phyloP scores from a whole-genome alignment of 805 yeast genomes.

The Metschnikowia baotianmanensis region DNA sequence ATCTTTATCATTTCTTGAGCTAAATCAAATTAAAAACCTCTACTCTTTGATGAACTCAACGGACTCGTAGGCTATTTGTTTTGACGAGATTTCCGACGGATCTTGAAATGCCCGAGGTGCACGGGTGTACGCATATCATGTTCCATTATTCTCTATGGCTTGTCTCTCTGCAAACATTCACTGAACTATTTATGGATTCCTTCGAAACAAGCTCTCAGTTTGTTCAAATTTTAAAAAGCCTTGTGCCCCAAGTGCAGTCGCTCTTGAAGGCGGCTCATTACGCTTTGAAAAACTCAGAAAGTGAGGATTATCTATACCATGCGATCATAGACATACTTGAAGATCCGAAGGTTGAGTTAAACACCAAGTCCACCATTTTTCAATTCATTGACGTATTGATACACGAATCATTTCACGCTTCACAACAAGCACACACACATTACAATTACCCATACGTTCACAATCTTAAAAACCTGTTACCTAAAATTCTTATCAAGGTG shows the following conservation, averaged over 20 bases:
- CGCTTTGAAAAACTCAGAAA: slow-evolving; percentile 54
- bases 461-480: slow-evolving; percentile 32
- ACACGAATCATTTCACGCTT: slow-evolving; percentile 32
- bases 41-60: background rate
- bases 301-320: slow-evolving; percentile 66
- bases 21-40: background rate
- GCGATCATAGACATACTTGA: slow-evolving; percentile 61
- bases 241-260: slow-evolving; percentile 63
- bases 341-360: slow-evolving; percentile 48
- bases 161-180: background rate
- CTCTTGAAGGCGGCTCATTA: slow-evolving; percentile 52
- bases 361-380: slow-evolving; percentile 62
- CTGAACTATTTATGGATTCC: slow-evolving; percentile 61
- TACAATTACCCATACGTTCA: slow-evolving; percentile 40
- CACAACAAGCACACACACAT: slow-evolving; percentile 34
- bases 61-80: no score
- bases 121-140: slow-evolving; percentile 7
- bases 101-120: no score
- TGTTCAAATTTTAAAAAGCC: slow-evolving; percentile 56
- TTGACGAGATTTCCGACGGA: no score
- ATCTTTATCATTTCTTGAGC: no score
- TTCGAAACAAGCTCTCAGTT: slow-evolving; percentile 83
- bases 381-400: slow-evolving; percentile 68
- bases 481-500: slow-evolving; percentile 32
- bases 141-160: background rate